Evolutionary conservation across 2,329 filamentous ascomycete genomes (phyloP).

Genomic region (Tolypocladium capitatum): DNA sequence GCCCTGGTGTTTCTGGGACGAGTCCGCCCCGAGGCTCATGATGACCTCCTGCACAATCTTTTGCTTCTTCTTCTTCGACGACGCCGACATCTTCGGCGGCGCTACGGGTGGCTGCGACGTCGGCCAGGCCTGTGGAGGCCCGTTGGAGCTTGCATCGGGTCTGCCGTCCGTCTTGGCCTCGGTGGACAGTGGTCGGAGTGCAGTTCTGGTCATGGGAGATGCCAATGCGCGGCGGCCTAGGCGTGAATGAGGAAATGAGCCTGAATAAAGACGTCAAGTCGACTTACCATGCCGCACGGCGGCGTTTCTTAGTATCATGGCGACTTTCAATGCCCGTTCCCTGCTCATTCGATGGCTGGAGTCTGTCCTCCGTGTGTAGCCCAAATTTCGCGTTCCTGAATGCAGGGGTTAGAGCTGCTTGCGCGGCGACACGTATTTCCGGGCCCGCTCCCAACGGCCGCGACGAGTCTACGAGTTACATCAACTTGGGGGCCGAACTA

Average conservation of each 20-base stretch:
- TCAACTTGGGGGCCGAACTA: neutral
- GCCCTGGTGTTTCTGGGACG: conserved; percentile 19
- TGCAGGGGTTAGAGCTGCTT: no score
- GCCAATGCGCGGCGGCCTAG: conserved; percentile 41
- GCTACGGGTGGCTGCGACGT: conserved; percentile 8
- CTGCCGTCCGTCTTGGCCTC: conserved; percentile 9
- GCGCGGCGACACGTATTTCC: conserved; percentile 8
- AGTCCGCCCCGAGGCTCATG: conserved; percentile 21
- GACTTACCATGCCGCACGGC: conserved; percentile 40
- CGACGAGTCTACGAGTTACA: no score
- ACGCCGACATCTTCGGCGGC: conserved; percentile 11
- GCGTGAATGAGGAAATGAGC: neutral
- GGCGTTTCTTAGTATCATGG: conserved; percentile 44
- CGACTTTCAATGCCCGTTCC: conserved; percentile 10
- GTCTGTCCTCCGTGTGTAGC: no score
- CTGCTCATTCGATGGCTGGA: conserved; percentile 4
- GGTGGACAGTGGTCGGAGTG: conserved; percentile 20
- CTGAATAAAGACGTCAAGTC: conserved; percentile 6
- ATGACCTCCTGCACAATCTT: conserved; percentile 18
- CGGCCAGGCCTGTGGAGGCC: conserved; percentile 9
- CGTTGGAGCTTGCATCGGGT: conserved; percentile 1
- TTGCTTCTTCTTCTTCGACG: conserved; percentile 20
- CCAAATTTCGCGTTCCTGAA: no score
- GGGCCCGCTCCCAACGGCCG: conserved; percentile 4
- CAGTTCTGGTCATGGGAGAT: conserved; percentile 24